A percentile compares a stretch with the other conserved stretches of the same genome.
These are phyloP conservation scores for Pyrenophora tritici-repentis DNA, from an alignment of 2,329 filamentous ascomycete genomes.

Conservation along the genomic window DNA sequence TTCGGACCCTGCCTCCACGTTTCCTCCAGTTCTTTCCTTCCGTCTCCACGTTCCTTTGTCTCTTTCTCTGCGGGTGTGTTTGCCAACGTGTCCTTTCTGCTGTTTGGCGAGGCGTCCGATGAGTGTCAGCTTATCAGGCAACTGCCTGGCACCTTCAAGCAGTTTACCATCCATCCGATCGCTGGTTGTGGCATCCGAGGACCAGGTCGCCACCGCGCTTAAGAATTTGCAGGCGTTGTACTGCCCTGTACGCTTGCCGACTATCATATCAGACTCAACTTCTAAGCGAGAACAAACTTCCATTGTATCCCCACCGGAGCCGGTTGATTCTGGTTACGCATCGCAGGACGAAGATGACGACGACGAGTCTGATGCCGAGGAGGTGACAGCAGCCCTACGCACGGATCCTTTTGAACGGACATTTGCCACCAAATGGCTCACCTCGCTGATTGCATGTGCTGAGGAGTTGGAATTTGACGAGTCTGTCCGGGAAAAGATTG, in stretches of 20 bases:
- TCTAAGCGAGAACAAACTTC: conserved; percentile 18
- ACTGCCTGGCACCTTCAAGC: conserved; percentile 42
- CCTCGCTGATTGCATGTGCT: conserved; percentile 34
- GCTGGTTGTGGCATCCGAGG: conserved; percentile 27
- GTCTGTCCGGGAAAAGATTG: conserved; percentile 24
- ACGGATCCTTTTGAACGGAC: conserved; percentile 42
- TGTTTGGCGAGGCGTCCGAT: conserved; percentile 25
- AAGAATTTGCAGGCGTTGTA: conserved; percentile 38
- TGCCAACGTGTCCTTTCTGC: conserved; percentile 1
- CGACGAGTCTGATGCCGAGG: conserved; percentile 23
- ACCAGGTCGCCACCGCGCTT: conserved; percentile 30
- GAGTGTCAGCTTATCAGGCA: conserved; percentile 29
- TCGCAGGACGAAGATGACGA: conserved; percentile 41
- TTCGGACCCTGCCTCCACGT: conserved; percentile 21
- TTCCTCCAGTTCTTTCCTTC: conserved; percentile 20
- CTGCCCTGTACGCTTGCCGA: conserved; percentile 41
- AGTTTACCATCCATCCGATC: conserved; percentile 37
- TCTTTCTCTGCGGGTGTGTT: background rate
- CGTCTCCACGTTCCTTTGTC: conserved; percentile 7
- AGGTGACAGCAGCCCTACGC: conserved; percentile 36
- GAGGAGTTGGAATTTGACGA: conserved; percentile 37
- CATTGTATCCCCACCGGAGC: conserved; percentile 24
- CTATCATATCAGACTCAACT: conserved; percentile 17
- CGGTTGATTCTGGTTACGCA: conserved; percentile 44
- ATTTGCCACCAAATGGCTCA: conserved; percentile 42